Evolutionary conservation across 371 early-diverging fungal genomes (phyloP).

Genomic region (Rhizomucor miehei): DNA sequence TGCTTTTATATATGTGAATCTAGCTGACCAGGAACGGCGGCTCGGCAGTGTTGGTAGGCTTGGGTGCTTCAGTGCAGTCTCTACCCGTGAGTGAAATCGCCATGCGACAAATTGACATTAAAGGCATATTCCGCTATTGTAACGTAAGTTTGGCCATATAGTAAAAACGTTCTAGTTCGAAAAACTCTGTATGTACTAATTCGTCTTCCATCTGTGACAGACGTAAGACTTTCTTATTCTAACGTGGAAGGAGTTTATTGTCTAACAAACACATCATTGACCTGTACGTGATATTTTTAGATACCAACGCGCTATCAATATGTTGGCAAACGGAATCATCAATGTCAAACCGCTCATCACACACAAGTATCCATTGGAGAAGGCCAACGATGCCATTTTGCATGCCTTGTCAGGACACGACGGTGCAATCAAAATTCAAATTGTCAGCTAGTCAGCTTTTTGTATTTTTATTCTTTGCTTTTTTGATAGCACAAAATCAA

Average conservation of each 20-base stretch:
- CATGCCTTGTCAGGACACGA: slow-evolving; percentile 37
- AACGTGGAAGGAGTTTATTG: too few relatives aligned
- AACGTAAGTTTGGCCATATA: slow-evolving; percentile 30
- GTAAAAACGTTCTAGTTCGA: too few relatives aligned
- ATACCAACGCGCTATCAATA: slow-evolving; percentile 43
- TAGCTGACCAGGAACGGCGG: slow-evolving; percentile 46
- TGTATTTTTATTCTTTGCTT: too few relatives aligned
- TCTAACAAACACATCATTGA: too few relatives aligned
- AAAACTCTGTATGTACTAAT: too few relatives aligned
- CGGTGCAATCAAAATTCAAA: slow-evolving; percentile 48
- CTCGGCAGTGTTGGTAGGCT: slow-evolving; percentile 41
- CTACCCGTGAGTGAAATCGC: slow-evolving; percentile 42
- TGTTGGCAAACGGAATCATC: slow-evolving; percentile 37
- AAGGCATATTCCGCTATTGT: slow-evolving; percentile 47
- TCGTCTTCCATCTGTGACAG: too few relatives aligned
- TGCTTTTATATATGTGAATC: background rate
- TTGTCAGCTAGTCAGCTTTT: slow-evolving; percentile 12
- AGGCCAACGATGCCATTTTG: slow-evolving; percentile 40
- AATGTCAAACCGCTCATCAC: slow-evolving; percentile 47
- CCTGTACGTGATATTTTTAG: slow-evolving; percentile 17
- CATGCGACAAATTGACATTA: slow-evolving; percentile 43
- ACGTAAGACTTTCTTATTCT: too few relatives aligned
- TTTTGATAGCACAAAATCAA: too few relatives aligned
- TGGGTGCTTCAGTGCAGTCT: slow-evolving; percentile 42
- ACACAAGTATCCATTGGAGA: slow-evolving; percentile 38